Conservation (phyloP, 306 rosid genomes). For the Datisca glomerata region DNA sequence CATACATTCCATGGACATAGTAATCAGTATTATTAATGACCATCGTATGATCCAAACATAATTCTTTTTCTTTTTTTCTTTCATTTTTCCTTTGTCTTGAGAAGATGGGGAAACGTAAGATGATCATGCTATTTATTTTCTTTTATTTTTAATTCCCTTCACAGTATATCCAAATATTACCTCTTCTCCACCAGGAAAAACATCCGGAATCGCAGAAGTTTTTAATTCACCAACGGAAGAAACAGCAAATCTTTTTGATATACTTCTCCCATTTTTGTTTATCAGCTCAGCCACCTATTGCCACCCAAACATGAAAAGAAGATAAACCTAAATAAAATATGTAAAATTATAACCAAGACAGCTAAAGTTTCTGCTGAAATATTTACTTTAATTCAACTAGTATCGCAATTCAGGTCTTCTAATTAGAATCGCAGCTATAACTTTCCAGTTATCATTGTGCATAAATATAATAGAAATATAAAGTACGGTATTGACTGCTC, state of each 20-base stretch:
- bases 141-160: background rate
- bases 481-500: background rate
- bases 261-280: background rate
- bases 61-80: background rate
- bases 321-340: background rate
- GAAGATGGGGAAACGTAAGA: background rate
- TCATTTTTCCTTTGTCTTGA: background rate
- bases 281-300: slow-evolving; percentile 6
- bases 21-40: too few species aligned
- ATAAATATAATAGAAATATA: background rate
- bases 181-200: background rate
- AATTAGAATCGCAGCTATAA: background rate
- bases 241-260: slow-evolving; percentile 4
- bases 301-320: background rate
- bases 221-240: background rate
- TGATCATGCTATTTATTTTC: background rate
- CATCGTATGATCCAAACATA: background rate
- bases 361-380: background rate
- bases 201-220: background rate
- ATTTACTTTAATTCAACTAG: background rate
- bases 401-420: background rate
- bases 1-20: too few species aligned
- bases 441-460: background rate
- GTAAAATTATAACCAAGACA: background rate
- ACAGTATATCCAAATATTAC: slow-evolving; percentile 7